Conservation (phyloP, 768 basidiomycete species). For the Boletus rubescentipes region DNA sequence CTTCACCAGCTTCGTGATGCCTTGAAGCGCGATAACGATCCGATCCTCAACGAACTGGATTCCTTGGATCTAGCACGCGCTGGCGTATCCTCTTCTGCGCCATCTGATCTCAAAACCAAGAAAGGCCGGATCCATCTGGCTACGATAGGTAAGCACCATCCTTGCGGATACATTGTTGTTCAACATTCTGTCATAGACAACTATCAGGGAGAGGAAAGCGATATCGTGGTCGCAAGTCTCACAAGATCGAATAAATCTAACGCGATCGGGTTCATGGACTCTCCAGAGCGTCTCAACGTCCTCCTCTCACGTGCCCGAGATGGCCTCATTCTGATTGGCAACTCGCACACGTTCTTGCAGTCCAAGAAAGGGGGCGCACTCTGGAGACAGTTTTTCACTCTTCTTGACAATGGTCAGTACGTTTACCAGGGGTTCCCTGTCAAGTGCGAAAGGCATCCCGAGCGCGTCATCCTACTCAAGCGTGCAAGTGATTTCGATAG, state of each 20-base stretch:
- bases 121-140: conserved; percentile 48
- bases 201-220: conserved; percentile 73
- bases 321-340: conserved; percentile 65
- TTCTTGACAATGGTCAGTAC: conserved; percentile 9
- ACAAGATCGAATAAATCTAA: conserved; percentile 56
- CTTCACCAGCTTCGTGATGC: conserved; percentile 46
- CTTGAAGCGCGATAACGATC: conserved; percentile 50
- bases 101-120: conserved; percentile 39
- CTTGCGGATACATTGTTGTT: neutral
- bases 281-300: conserved; percentile 69
- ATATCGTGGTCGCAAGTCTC: conserved; percentile 61
- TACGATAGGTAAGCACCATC: conserved; percentile 53
- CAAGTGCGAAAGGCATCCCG: conserved; percentile 53
- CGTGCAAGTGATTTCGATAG: conserved; percentile 49
- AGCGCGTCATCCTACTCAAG: conserved; percentile 38
- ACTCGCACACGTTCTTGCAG: conserved; percentile 52
- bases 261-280: conserved; percentile 70
- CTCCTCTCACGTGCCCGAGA: conserved; percentile 67
- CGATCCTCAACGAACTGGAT: conserved; percentile 62
- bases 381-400: conserved; percentile 13
- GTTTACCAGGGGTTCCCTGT: conserved; percentile 45
- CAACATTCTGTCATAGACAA: conserved; percentile 47
- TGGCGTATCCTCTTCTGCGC: conserved; percentile 43
- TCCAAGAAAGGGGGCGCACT: conserved; percentile 16
- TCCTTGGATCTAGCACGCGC: conserved; percentile 54